phyloP scores from a whole-genome alignment of 768 basidiomycete genomes.

The Amanita exitialis region DNA sequence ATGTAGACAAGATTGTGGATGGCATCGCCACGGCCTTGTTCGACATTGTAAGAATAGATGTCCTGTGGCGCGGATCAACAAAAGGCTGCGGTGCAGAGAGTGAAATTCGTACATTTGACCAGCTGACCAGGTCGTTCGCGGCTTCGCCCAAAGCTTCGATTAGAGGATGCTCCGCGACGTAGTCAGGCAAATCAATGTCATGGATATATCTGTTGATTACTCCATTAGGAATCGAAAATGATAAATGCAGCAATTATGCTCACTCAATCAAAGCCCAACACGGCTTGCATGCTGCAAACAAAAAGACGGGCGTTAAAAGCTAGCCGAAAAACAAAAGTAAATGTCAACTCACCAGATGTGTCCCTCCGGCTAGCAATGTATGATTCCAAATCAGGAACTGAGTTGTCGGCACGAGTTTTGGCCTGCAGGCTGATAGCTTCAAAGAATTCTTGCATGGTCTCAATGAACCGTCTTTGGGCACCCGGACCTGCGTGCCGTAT shows the following conservation, averaged over 20 bases:
- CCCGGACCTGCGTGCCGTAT: conserved; percentile 46
- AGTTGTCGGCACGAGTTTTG: conserved; percentile 37
- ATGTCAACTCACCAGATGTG: conserved; percentile 42
- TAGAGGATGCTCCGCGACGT: conserved; percentile 55
- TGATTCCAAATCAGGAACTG: conserved; percentile 60
- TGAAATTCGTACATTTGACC: conserved; percentile 57
- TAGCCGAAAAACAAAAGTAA: conserved; percentile 9
- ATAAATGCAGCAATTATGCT: conserved; percentile 10
- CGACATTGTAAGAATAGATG: conserved; percentile 68
- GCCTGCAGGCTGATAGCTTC: conserved; percentile 59
- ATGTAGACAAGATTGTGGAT: conserved; percentile 66
- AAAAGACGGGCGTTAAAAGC: conserved; percentile 1
- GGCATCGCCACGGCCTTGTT: conserved; percentile 55
- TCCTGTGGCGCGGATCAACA: conserved; percentile 31
- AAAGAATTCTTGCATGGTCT: conserved; percentile 60
- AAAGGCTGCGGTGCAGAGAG: neutral
- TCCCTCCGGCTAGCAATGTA: conserved; percentile 67
- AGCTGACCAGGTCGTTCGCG: conserved; percentile 73
- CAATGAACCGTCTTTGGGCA: conserved; percentile 58
- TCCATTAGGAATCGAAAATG: conserved; percentile 3
- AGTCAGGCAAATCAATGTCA: conserved; percentile 61
- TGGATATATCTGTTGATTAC: conserved; percentile 39
- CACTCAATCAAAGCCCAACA: conserved; percentile 72
- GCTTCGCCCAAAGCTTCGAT: conserved; percentile 53
- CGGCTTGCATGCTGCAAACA: conserved; percentile 45